Conservation (phyloP, 225 moss, liverwort and hornwort species). For the Takakia lepidozioides region DNA sequence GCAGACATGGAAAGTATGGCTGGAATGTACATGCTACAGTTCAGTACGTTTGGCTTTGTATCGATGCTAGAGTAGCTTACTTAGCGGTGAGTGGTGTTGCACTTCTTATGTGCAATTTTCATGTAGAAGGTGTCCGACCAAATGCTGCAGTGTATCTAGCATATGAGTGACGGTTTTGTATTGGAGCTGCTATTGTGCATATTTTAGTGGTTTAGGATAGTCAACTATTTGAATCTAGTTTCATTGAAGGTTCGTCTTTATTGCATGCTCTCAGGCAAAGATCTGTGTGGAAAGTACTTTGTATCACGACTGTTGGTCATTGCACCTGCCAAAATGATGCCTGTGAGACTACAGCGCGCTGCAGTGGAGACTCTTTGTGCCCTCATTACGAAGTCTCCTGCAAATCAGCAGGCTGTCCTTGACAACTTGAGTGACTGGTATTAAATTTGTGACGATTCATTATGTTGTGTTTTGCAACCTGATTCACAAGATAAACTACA, state of each 20-base stretch:
- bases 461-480: background rate
- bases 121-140: too few relatives aligned
- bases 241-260: background rate
- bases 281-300: conserved; percentile 34
- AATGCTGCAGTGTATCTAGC: too few relatives aligned
- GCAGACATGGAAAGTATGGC: too few relatives aligned
- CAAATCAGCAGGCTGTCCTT: conserved; percentile 40
- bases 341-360: conserved; percentile 45
- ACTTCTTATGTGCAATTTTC: too few relatives aligned
- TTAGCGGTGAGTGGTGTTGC: background rate
- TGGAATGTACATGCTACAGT: too few relatives aligned
- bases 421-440: conserved; percentile 34
- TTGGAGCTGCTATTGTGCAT: background rate
- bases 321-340: conserved; percentile 18
- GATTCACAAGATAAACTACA: background rate
- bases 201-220: background rate
- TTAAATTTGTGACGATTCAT: background rate
- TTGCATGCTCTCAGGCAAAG: conserved; percentile 28
- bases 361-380: conserved; percentile 53
- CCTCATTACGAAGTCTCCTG: conserved; percentile 39
- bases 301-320: conserved; percentile 34
- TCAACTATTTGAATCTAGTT: background rate
- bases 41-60: too few relatives aligned
- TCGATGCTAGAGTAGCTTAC: background rate
- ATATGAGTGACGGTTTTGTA: too few relatives aligned